Evolutionary conservation across 768 basidiomycete species (phyloP).

Genomic region (Naematelia aurantialba): DNA sequence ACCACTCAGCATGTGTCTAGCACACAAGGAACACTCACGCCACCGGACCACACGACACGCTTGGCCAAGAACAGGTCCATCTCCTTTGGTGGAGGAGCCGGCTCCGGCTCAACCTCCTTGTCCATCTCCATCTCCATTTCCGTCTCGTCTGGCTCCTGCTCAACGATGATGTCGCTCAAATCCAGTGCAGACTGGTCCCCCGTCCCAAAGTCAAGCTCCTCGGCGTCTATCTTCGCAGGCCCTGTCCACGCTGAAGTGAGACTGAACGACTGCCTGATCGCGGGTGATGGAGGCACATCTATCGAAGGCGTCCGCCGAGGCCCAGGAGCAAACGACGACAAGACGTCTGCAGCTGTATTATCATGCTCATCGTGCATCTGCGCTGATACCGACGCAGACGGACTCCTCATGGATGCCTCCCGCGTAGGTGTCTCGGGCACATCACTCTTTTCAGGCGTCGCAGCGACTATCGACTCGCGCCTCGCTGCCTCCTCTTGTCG

Average conservation of each 20-base stretch:
- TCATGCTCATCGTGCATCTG: neutral
- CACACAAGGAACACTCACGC: constrained; percentile 22
- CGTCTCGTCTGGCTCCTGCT: constrained; percentile 5
- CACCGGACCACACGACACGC: constrained; percentile 39
- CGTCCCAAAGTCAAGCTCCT: constrained; percentile 7
- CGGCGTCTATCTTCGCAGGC: constrained; percentile 3
- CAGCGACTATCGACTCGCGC: neutral
- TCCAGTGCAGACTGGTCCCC: constrained; percentile 30
- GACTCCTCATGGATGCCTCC: neutral
- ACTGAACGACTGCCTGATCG: constrained; percentile 8
- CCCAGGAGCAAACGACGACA: neutral
- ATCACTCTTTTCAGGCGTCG: neutral
- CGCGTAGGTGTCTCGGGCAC: neutral
- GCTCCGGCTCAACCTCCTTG: constrained; percentile 9
- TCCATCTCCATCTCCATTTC: constrained; percentile 8
- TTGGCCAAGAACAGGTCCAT: constrained; percentile 21
- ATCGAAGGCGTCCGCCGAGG: neutral
- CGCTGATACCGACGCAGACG: neutral
- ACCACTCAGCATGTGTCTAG: neutral
- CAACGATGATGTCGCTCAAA: constrained; percentile 34
- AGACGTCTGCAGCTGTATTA: neutral
- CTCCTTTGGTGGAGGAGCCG: constrained; percentile 3
- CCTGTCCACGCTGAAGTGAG: constrained; percentile 36
- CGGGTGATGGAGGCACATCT: neutral
- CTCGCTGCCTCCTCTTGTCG: constrained; percentile 16